These are phyloP conservation scores for Nicotiana tomentosiformis DNA, from an alignment of 257 asterid genomes.

Conservation along the genomic window DNA sequence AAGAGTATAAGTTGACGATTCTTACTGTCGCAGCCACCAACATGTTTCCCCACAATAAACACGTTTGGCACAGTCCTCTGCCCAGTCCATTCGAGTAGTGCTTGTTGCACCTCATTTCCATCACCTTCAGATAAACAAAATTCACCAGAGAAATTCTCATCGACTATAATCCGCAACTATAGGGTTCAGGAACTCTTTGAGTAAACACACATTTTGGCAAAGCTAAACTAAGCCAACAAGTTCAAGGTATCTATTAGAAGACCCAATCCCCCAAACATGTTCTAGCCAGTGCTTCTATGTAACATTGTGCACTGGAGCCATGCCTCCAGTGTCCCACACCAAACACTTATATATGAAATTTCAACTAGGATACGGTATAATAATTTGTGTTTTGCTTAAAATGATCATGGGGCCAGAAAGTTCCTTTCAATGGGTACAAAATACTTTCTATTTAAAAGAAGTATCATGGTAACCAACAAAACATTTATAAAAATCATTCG, in stretches of 20 bases:
- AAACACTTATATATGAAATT: neutral
- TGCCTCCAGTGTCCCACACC: neutral
- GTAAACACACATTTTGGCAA: neutral
- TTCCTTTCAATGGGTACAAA: neutral
- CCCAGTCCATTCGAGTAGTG: slow-evolving; percentile 73
- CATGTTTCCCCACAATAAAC: slow-evolving; percentile 70
- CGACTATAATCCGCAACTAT: neutral
- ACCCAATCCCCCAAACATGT: neutral
- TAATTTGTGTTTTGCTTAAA: neutral
- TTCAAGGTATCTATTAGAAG: neutral
- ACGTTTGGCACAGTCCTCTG: slow-evolving; percentile 84
- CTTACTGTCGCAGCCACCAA: slow-evolving; percentile 83
- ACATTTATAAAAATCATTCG: neutral
- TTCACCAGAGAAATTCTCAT: neutral
- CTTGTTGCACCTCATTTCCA: slow-evolving; percentile 60
- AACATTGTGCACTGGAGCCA: neutral
- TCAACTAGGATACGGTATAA: neutral
- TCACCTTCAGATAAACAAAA: slow-evolving; percentile 36
- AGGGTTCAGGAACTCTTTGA: neutral
- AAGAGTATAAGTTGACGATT: neutral
- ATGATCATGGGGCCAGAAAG: neutral
- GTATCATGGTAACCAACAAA: neutral
- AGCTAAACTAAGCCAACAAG: neutral
- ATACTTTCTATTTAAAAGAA: neutral
- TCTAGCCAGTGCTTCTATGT: neutral